Evolutionary conservation across 306 rosid species (phyloP).

Genomic region (Sophora flavescens): DNA sequence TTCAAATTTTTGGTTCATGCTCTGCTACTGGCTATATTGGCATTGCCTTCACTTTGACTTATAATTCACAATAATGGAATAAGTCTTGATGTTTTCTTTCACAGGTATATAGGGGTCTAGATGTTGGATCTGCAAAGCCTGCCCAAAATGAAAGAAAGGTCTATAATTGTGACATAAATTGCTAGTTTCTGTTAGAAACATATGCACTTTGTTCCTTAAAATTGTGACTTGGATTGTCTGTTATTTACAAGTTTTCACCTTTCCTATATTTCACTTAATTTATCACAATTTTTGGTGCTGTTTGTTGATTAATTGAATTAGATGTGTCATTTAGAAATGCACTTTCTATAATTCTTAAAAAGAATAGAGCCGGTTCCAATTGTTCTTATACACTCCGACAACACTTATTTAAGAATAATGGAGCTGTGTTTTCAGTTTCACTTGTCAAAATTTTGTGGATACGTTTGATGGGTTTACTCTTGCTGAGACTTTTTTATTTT

Average conservation of each 20-base stretch:
- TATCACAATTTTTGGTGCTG: not conserved
- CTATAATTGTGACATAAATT: slow-evolving; percentile 39
- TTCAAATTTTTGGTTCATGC: no score
- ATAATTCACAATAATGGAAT: not conserved
- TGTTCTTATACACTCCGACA: not conserved
- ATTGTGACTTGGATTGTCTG: not conserved
- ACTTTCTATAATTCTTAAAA: not conserved
- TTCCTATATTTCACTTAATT: not conserved
- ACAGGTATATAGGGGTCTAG: slow-evolving; percentile 90
- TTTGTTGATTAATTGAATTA: not conserved
- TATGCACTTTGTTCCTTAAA: slow-evolving; percentile 35
- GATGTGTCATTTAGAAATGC: not conserved
- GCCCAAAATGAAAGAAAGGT: slow-evolving; percentile 79
- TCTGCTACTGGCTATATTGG: not conserved
- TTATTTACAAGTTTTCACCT: slow-evolving; percentile 16
- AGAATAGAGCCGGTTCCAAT: not conserved
- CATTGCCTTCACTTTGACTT: not conserved
- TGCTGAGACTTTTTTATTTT: not conserved
- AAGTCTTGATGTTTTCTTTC: slow-evolving; percentile 16
- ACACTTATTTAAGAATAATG: slow-evolving; percentile 2
- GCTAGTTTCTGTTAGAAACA: slow-evolving; percentile 21
- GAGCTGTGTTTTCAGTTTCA: not conserved
- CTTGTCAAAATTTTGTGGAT: not conserved
- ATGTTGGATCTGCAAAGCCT: slow-evolving; percentile 96
- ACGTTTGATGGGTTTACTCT: not conserved